Evolutionary conservation across 1,284 basidiomycete species (phyloP).

Genomic region (Phenoliferia sp.): DNA sequence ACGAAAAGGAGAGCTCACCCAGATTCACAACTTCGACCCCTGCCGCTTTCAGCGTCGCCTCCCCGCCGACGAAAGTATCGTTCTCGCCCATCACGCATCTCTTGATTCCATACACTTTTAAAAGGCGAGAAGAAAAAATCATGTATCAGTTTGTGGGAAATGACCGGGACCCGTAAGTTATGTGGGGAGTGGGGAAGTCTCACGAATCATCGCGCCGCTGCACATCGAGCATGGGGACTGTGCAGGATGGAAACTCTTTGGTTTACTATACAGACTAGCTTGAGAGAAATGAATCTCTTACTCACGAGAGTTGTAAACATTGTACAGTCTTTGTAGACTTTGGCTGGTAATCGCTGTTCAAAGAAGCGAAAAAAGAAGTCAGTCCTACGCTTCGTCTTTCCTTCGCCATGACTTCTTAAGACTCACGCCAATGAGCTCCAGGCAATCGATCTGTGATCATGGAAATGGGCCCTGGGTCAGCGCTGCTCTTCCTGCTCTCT

Average conservation of each 20-base stretch:
- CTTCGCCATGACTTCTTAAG: not conserved
- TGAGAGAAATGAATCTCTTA: too few species aligned
- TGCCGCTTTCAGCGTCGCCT: constrained; percentile 26
- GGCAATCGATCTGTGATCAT: constrained; percentile 31
- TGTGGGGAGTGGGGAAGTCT: not conserved
- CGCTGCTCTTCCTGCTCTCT: too few species aligned
- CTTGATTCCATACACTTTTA: constrained; percentile 27
- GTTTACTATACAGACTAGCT: too few species aligned
- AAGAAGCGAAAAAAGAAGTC: not conserved
- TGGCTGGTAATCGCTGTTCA: constrained; percentile 25
- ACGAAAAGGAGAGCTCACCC: constrained; percentile 11
- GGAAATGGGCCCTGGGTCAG: not conserved
- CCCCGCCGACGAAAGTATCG: constrained; percentile 33
- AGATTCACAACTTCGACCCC: constrained; percentile 38
- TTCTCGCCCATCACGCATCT: constrained; percentile 39
- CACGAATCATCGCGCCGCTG: constrained; percentile 25
- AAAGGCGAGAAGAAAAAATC: too few species aligned
- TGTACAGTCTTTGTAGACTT: constrained; percentile 35
- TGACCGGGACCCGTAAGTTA: constrained; percentile 2
- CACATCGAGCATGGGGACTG: constrained; percentile 35
- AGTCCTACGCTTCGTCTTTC: not conserved
- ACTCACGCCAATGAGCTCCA: constrained; percentile 28
- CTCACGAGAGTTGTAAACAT: constrained; percentile 35
- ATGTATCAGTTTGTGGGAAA: too few species aligned
- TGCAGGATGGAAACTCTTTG: too few species aligned